A percentile compares a stretch with the other conserved stretches of the same genome.
Conservation (phyloP, 1,284 basidiomycete species). For the Papiliotrema laurentii region DNA sequence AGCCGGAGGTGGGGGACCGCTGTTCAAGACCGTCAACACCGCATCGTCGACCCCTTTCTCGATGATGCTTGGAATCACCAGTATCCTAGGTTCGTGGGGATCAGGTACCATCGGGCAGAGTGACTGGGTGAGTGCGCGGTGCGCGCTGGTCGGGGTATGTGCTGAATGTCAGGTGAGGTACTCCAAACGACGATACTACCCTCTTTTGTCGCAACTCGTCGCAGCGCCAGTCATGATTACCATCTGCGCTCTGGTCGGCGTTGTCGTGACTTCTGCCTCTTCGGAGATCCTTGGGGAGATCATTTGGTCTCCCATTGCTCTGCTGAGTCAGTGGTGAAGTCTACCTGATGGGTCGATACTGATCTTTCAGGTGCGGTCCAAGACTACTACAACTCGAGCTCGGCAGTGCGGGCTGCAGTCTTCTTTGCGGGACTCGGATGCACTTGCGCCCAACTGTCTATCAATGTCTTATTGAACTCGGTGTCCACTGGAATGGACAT, state of each 20-base stretch:
- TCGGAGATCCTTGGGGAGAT: slow-evolving; percentile 19
- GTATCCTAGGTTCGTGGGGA: slow-evolving; percentile 25
- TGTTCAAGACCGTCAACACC: slow-evolving; percentile 25
- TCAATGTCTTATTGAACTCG: slow-evolving; percentile 26
- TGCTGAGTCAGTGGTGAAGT: slow-evolving; percentile 16
- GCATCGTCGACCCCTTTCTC: slow-evolving; percentile 16
- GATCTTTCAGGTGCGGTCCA: slow-evolving; percentile 17
- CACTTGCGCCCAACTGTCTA: slow-evolving; percentile 16
- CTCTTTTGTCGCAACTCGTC: slow-evolving; percentile 19
- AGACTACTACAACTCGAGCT: slow-evolving; percentile 21
- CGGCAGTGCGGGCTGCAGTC: slow-evolving; percentile 26
- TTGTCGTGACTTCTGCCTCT: slow-evolving; percentile 27
- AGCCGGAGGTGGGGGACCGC: slow-evolving; percentile 25
- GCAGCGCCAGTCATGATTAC: slow-evolving; percentile 28
- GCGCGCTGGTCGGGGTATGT: not conserved
- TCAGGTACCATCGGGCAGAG: slow-evolving; percentile 29
- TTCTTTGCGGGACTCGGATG: slow-evolving; percentile 28
- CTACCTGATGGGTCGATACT: no score
- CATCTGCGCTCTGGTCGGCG: slow-evolving; percentile 23
- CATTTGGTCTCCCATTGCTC: slow-evolving; percentile 26
- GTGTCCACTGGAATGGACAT: slow-evolving; percentile 33
- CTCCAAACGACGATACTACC: slow-evolving; percentile 21
- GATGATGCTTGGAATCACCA: slow-evolving; percentile 33
- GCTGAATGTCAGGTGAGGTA: slow-evolving; percentile 18
- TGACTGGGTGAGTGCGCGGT: slow-evolving; percentile 19